Base-by-base conservation (phyloP, 768 basidiomycete genomes). In the Hericium alpestre region DNA sequence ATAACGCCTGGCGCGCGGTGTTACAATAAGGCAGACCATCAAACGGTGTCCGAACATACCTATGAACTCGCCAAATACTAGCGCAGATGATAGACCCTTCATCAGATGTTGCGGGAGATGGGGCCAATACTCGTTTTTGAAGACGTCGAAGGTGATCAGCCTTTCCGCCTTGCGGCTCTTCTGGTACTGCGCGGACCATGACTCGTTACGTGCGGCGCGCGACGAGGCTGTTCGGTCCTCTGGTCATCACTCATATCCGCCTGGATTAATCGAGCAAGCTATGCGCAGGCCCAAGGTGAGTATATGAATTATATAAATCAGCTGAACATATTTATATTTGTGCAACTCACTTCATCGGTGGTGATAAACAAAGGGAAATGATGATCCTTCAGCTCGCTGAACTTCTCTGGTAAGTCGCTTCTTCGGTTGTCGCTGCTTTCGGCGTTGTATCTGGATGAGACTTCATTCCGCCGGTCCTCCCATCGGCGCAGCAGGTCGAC, bases 291-390 rank as follows among this genome's bases (percentile, higher is more conserved):
- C 41, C 2, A 48, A 15, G 51, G 58, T 3, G 18, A 41, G 9
- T 43, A 38, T 52, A 4, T n/a, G 1, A 60, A 46, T 12, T 43
- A 38, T 52, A 4, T n/a, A 2, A 60, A 46, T 12, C 43, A 38
- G 46, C 32, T 32, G 32, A 32, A 32, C 32, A 16, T 7, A 11
- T 12, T 23, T n/a, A 16, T 7, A 11, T 12, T 23, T n/a, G 27
- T n/a, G 4, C 25, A 18, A 50, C 75, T 49, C 59, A 84, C 86
- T 53, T 74, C 72, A 62, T 87, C 79, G 55, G 81, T 84, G 0
- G 86, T 84, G 1, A 86, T 63, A 59, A 88, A 89, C 43, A 89
- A 66, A 0, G 87, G 87, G 55, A 88, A 89, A 63, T 89, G 77
- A 0, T 72, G 62, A 38, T 84, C 83, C 40, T 72, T 65, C 15